These are phyloP conservation scores for Lactifluus piperatus DNA, from an alignment of 768 basidiomycete genomes.

Conservation along the genomic window DNA sequence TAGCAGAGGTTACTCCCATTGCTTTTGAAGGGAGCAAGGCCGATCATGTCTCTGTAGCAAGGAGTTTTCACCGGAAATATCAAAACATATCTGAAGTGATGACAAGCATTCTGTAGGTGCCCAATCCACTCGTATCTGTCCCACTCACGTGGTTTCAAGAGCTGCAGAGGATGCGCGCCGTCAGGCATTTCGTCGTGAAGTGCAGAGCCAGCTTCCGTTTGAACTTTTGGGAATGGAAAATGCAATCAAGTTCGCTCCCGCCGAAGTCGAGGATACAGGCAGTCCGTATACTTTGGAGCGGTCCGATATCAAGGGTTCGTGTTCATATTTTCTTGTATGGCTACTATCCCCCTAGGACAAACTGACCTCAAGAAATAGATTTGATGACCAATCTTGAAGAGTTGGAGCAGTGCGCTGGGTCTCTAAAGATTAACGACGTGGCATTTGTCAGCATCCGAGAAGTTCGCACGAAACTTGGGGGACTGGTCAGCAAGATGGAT, in stretches of 20 bases:
- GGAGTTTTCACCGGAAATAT: slow-evolving; percentile 75
- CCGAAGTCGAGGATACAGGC: slow-evolving; percentile 44
- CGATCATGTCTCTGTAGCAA: slow-evolving; percentile 34
- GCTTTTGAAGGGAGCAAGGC: background rate
- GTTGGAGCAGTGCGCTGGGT: slow-evolving; percentile 45
- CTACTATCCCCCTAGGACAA: background rate
- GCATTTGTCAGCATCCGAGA: slow-evolving; percentile 49
- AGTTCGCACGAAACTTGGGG: slow-evolving; percentile 53
- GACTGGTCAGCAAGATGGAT: slow-evolving; percentile 70
- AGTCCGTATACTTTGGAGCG: slow-evolving; percentile 52
- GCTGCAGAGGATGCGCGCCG: slow-evolving; percentile 73
- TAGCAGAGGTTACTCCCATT: background rate
- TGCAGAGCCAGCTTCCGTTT: slow-evolving; percentile 81
- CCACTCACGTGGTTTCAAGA: slow-evolving; percentile 29
- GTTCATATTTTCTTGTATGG: background rate
- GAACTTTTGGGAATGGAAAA: slow-evolving; percentile 74
- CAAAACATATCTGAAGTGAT: slow-evolving; percentile 76
- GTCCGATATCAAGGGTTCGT: slow-evolving; percentile 63
- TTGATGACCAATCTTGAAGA: slow-evolving; percentile 55
- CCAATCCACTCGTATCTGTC: background rate
- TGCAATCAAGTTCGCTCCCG: slow-evolving; percentile 67
- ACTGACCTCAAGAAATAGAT: slow-evolving; percentile 30
- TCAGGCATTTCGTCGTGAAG: slow-evolving; percentile 72
- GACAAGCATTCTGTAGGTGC: slow-evolving; percentile 65
- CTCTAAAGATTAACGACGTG: slow-evolving; percentile 33